phyloP scores from a whole-genome alignment of 225 moss, liverwort and hornwort species.

The Pseudisothecium myosuroides region DNA sequence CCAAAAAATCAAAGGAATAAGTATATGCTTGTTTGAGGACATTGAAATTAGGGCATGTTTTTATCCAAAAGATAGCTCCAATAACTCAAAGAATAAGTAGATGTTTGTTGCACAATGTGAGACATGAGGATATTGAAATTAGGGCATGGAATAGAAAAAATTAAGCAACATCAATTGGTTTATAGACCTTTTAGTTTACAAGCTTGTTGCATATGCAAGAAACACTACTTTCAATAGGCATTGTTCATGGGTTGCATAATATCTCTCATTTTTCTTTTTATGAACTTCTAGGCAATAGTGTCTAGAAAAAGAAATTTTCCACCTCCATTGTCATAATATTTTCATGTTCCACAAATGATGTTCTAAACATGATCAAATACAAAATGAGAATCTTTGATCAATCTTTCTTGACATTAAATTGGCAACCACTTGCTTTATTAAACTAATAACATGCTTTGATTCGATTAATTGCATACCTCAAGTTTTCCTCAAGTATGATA shows the following conservation, averaged over 20 bases:
- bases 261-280: not conserved
- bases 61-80: not conserved
- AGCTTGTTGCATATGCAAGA: not conserved
- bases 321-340: no score
- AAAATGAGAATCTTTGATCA: not conserved
- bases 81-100: no score
- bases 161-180: no score
- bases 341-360: not conserved
- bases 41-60: not conserved
- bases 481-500: not conserved
- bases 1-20: not conserved
- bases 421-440: rapidly evolving
- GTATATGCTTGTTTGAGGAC: no score
- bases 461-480: not conserved
- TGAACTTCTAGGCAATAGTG: not conserved
- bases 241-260: no score
- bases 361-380: no score
- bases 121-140: not conserved
- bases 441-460: not conserved
- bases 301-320: not conserved
- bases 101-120: not conserved
- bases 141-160: rapidly evolving
- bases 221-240: no score
- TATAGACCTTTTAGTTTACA: not conserved
- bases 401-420: not conserved